Evolutionary conservation across 208 protist genomes (phyloP).

Genomic region (Novymonas esmeraldas): DNA sequence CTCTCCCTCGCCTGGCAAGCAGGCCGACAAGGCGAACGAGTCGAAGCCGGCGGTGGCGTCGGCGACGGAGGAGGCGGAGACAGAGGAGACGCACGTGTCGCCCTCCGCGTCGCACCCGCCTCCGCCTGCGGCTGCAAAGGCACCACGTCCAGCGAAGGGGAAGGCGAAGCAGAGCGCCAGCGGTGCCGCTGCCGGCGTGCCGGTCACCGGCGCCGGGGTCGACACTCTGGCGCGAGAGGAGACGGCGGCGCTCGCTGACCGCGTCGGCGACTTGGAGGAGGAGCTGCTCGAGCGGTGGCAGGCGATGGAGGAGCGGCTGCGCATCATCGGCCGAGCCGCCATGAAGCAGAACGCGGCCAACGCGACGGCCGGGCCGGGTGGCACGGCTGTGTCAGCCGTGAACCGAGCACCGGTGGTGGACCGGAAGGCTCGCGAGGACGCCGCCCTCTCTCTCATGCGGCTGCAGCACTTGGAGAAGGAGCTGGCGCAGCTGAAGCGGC

Average conservation of each 20-base stretch:
- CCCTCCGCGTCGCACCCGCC: not conserved
- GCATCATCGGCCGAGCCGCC: conserved; percentile 79
- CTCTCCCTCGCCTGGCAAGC: not conserved
- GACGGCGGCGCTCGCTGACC: conserved; percentile 42
- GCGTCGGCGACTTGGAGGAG: conserved; percentile 77
- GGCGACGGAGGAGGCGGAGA: not conserved
- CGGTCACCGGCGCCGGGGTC: conserved; percentile 4
- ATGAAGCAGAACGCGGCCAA: conserved; percentile 48
- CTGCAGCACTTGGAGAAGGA: conserved; percentile 85
- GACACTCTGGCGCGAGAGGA: conserved; percentile 57
- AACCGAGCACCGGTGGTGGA: conserved; percentile 49
- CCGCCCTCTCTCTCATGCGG: conserved; percentile 81
- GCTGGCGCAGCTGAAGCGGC: conserved; percentile 48
- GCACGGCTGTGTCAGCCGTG: conserved; percentile 12
- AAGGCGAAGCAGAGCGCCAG: not conserved
- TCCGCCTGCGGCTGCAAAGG: not conserved
- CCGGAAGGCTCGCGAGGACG: conserved; percentile 87
- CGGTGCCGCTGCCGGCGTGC: not conserved
- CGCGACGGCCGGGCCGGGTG: not conserved
- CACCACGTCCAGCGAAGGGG: not conserved
- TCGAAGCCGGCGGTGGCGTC: not conserved
- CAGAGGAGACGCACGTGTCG: not conserved
- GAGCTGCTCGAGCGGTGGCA: conserved; percentile 75
- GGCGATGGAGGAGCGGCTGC: conserved; percentile 82
- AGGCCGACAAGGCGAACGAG: not conserved